phyloP scores from a whole-genome alignment of 345 rosid genomes.

The Linum usitatissimum region DNA sequence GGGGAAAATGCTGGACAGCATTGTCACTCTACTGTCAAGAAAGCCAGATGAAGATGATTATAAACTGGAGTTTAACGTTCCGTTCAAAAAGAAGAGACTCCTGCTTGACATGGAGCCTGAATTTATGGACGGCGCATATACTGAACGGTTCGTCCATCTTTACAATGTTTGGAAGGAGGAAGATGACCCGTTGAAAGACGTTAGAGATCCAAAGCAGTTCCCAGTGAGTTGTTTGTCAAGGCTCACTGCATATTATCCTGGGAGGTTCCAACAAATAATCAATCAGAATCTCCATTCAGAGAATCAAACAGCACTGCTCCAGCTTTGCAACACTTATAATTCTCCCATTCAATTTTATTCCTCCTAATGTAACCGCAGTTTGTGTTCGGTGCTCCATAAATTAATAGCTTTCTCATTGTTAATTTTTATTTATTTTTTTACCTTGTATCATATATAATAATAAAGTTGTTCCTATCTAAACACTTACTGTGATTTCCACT shows the following conservation, averaged over 20 bases:
- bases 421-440: too few relatives aligned
- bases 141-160: conserved; percentile 68
- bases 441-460: too few relatives aligned
- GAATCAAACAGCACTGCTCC: conserved; percentile 57
- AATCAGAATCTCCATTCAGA: conserved; percentile 54
- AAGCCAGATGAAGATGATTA: conserved; percentile 52
- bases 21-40: conserved; percentile 63
- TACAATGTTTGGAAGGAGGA: conserved; percentile 84
- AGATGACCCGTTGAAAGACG: conserved; percentile 71
- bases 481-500: too few relatives aligned
- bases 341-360: conserved; percentile 21
- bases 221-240: conserved; percentile 50
- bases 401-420: too few relatives aligned
- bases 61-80: too few relatives aligned
- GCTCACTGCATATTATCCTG: conserved; percentile 56
- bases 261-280: conserved; percentile 65
- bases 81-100: too few relatives aligned
- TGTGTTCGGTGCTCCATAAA: too few relatives aligned
- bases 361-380: background rate
- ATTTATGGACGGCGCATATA: too few relatives aligned
- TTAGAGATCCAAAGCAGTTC: conserved; percentile 72
- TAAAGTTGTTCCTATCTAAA: too few relatives aligned
- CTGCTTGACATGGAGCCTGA: conserved; percentile 77
- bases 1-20: conserved; percentile 81
- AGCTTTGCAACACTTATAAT: conserved; percentile 55